Evolutionary conservation across 2,329 filamentous ascomycete genomes (phyloP).

Genomic region (Lasiodiplodia sp.): DNA sequence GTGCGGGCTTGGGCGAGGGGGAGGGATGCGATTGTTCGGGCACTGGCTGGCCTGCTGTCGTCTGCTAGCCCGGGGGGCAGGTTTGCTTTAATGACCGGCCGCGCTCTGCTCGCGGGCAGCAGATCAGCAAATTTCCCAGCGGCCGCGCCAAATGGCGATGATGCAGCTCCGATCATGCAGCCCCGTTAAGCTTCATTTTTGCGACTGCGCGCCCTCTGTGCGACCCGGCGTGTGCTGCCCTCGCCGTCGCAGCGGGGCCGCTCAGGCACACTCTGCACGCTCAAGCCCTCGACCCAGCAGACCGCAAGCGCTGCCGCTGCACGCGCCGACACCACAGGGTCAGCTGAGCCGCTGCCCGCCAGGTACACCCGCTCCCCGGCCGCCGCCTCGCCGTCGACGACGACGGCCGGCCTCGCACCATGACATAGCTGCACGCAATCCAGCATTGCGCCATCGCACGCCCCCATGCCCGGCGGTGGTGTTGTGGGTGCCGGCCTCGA

Average conservation of each 20-base stretch:
- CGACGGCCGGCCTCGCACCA: slow-evolving; percentile 13
- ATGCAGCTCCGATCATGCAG: slow-evolving; percentile 29
- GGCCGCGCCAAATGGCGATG: slow-evolving; percentile 27
- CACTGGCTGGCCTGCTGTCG: slow-evolving; percentile 13
- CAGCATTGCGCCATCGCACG: slow-evolving; percentile 18
- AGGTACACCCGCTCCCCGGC: slow-evolving; percentile 13
- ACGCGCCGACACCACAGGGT: slow-evolving; percentile 10
- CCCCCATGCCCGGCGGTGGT: background rate
- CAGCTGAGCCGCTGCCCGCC: slow-evolving; percentile 18
- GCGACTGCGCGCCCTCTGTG: slow-evolving; percentile 27
- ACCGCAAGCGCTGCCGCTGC: slow-evolving; percentile 19
- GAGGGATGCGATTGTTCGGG: slow-evolving; percentile 29
- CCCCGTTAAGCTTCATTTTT: slow-evolving; percentile 29
- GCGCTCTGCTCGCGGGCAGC: slow-evolving; percentile 24
- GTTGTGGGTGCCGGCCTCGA: background rate
- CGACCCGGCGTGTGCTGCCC: slow-evolving; percentile 23
- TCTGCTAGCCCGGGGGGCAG: slow-evolving; percentile 24
- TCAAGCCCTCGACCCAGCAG: background rate
- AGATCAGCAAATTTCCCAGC: slow-evolving; percentile 31
- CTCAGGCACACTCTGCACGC: slow-evolving; percentile 14
- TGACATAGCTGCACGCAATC: slow-evolving; percentile 25
- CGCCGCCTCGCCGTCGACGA: background rate
- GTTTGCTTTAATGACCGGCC: slow-evolving; percentile 30
- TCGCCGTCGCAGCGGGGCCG: slow-evolving; percentile 22
- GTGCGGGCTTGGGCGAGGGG: slow-evolving; percentile 16